These are phyloP conservation scores for Eucalyptus pumila DNA, from an alignment of 345 rosid genomes.

Conservation along the genomic window DNA sequence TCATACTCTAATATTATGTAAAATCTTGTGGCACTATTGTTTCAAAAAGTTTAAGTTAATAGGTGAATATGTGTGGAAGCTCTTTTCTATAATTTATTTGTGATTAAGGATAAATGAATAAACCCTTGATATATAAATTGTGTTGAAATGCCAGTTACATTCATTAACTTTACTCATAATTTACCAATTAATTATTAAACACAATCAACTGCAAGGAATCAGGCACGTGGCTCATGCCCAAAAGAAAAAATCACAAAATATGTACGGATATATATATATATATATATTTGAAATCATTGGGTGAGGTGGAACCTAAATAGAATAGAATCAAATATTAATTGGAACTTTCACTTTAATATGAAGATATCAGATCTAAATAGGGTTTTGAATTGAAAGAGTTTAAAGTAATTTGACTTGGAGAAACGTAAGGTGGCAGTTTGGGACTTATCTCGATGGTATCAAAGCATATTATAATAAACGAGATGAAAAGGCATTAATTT, in stretches of 20 bases:
- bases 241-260: background rate
- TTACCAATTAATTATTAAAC: background rate
- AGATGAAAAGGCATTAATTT: background rate
- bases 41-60: background rate
- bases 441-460: background rate
- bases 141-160: background rate
- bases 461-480: background rate
- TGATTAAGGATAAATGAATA: background rate
- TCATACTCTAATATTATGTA: background rate
- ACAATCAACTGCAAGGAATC: background rate
- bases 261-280: too few relatives aligned
- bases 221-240: background rate
- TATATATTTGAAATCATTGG: background rate
- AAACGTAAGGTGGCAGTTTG: background rate
- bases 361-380: background rate
- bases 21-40: background rate
- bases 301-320: background rate
- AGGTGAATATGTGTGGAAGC: background rate
- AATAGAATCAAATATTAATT: background rate
- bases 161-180: background rate
- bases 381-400: background rate
- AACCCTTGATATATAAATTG: background rate
- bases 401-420: background rate
- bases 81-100: background rate
- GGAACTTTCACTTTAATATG: background rate